Evolutionary conservation across 192 early-diverging fungal species (phyloP).

Genomic region (Anaeromyces robustus): DNA sequence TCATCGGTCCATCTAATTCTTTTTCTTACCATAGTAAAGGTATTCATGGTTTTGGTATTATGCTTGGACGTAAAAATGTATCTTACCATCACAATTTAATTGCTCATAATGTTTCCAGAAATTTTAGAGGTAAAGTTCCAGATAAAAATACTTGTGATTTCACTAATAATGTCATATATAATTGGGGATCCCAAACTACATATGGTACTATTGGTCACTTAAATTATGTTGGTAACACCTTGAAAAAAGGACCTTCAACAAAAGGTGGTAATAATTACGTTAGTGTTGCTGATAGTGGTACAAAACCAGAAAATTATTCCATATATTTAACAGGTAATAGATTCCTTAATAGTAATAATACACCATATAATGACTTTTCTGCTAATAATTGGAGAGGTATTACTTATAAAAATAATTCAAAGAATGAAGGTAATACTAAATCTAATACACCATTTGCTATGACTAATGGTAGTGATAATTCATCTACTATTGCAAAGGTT

Average conservation of each 20-base stretch:
- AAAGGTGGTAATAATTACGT: not conserved
- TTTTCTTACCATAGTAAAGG: not conserved
- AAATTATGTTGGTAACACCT: not conserved
- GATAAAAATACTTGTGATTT: not conserved
- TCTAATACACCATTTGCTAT: not conserved
- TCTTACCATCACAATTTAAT: not conserved
- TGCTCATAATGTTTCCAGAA: not conserved
- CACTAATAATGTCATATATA: not conserved
- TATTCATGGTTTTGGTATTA: not conserved
- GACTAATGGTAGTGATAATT: not conserved
- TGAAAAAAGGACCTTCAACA: not conserved
- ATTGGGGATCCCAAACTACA: not conserved
- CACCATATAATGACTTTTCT: not conserved
- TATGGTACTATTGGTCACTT: not conserved
- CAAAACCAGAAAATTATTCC: not conserved
- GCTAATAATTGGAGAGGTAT: not conserved
- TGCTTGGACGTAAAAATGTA: not conserved
- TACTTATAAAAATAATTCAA: not conserved
- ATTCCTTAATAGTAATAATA: not conserved
- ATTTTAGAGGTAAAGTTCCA: not conserved
- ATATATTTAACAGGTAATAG: not conserved
- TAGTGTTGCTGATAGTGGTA: not conserved
- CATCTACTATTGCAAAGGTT: not conserved
- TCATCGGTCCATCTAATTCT: not conserved
- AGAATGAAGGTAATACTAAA: not conserved